Percentiles rank a stretch among this genome's conserved stretches.
phyloP scores from a whole-genome alignment of 768 basidiomycete genomes.

The Leccinum truebloodii region DNA sequence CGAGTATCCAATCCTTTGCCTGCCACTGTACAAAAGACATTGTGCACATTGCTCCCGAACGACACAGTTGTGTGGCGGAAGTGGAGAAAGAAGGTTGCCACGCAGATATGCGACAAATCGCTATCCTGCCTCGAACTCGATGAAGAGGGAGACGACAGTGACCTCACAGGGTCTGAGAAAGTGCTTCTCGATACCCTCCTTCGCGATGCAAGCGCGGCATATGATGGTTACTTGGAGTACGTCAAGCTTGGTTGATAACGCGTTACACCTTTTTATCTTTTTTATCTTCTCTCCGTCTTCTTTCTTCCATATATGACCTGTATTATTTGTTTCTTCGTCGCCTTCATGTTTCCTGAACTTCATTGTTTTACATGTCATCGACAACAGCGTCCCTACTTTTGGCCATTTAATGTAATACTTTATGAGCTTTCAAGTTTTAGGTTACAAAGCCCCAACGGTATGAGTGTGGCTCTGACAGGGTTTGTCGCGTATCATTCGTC shows the following conservation, averaged over 20 bases:
- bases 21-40: constrained; percentile 5
- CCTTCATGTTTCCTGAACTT: not conserved
- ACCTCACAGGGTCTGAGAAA: not conserved
- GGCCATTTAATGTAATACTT: too few species aligned
- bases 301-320: not conserved
- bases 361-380: not conserved
- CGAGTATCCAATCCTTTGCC: constrained; percentile 2
- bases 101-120: constrained; percentile 11
- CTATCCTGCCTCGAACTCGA: constrained; percentile 3
- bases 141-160: not conserved
- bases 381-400: not conserved
- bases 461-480: too few species aligned
- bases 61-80: constrained; percentile 22
- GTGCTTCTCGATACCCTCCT: constrained; percentile 18
- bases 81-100: constrained; percentile 23
- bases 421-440: not conserved
- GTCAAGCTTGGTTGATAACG: not conserved
- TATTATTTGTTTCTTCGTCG: not conserved
- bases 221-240: constrained; percentile 2
- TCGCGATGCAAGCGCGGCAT: constrained; percentile 19
- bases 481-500: not conserved
- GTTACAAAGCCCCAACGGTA: not conserved
- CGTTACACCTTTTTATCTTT: not conserved
- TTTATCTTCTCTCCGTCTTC: not conserved
- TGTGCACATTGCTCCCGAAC: constrained; percentile 19